phyloP scores from a whole-genome alignment of 2,329 filamentous ascomycete species.

The Cyphellophora europaea region DNA sequence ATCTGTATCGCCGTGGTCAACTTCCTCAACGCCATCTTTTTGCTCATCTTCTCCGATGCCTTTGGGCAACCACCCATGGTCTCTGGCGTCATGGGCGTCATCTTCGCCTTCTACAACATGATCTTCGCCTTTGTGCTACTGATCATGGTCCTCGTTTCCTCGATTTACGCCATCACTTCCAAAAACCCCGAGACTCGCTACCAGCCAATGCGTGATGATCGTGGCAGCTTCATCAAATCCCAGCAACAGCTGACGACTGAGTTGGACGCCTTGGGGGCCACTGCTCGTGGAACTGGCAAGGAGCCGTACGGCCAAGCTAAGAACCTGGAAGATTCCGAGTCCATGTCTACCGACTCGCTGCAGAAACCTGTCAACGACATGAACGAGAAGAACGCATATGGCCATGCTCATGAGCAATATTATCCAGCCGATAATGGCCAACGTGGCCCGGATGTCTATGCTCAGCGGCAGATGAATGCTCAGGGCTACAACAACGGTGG shows the following conservation, averaged over 20 bases:
- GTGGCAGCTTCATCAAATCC: constrained; percentile 95
- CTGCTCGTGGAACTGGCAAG: constrained; percentile 72
- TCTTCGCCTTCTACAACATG: constrained; percentile 83
- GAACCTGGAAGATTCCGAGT: constrained; percentile 58
- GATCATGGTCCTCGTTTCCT: constrained; percentile 70
- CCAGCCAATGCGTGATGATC: constrained; percentile 92
- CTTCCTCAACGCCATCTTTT: constrained; percentile 81
- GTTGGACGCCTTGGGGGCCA: constrained; percentile 79
- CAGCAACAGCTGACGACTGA: constrained; percentile 79
- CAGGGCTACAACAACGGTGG: constrained; percentile 14
- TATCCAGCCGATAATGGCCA: not conserved
- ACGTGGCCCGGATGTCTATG: constrained; percentile 4
- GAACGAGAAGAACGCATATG: constrained; percentile 13
- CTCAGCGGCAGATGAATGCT: constrained; percentile 13
- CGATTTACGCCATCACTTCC: constrained; percentile 69
- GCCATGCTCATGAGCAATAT: constrained; percentile 10
- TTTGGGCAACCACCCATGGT: constrained; percentile 79
- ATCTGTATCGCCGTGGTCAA: constrained; percentile 85
- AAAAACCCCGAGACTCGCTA: constrained; percentile 94
- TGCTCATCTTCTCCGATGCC: constrained; percentile 78
- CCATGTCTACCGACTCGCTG: constrained; percentile 14
- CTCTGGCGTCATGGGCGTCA: constrained; percentile 76
- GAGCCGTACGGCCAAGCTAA: constrained; percentile 45
- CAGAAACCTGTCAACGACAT: constrained; percentile 22
- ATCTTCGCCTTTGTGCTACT: constrained; percentile 73